Evolutionary conservation across 2,329 filamentous ascomycete genomes (phyloP).

Genomic region (Penicillium sp.): DNA sequence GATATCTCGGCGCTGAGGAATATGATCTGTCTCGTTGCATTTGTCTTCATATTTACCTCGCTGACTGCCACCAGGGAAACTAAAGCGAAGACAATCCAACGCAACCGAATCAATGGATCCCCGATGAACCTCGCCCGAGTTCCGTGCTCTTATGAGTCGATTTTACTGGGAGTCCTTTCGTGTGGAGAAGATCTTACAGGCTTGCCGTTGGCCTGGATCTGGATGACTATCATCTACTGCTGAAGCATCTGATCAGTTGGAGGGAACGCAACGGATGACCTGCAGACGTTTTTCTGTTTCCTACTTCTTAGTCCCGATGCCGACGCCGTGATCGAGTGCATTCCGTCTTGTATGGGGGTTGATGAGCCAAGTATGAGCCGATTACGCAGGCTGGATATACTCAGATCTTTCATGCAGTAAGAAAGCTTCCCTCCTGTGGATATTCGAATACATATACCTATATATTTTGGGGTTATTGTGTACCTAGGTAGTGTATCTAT

Average conservation of each 20-base stretch:
- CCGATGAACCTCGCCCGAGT: conserved; percentile 42
- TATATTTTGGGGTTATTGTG: not conserved
- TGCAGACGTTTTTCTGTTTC: conserved; percentile 55
- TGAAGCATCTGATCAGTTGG: conserved; percentile 45
- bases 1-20: not conserved
- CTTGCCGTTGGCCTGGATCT: conserved; percentile 48
- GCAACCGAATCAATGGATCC: conserved; percentile 50
- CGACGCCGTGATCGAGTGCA: conserved; percentile 49
- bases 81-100: conserved; percentile 44
- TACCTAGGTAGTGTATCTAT: not conserved
- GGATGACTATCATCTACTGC: conserved; percentile 42
- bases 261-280: conserved; percentile 43
- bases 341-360: conserved; percentile 45
- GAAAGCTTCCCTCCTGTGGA: not conserved
- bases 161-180: conserved; percentile 49
- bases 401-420: conserved; percentile 18
- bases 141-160: conserved; percentile 45
- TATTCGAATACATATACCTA: not conserved
- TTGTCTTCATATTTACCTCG: not conserved
- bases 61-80: conserved; percentile 40
- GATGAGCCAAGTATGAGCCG: conserved; percentile 49
- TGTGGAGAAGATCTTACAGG: conserved; percentile 44
- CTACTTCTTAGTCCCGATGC: conserved; percentile 54
- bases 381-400: conserved; percentile 41
- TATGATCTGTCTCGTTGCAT: conserved; percentile 2